phyloP scores from a whole-genome alignment of 2,329 filamentous ascomycete species.

The Neopestalotiopsis clavispora region DNA sequence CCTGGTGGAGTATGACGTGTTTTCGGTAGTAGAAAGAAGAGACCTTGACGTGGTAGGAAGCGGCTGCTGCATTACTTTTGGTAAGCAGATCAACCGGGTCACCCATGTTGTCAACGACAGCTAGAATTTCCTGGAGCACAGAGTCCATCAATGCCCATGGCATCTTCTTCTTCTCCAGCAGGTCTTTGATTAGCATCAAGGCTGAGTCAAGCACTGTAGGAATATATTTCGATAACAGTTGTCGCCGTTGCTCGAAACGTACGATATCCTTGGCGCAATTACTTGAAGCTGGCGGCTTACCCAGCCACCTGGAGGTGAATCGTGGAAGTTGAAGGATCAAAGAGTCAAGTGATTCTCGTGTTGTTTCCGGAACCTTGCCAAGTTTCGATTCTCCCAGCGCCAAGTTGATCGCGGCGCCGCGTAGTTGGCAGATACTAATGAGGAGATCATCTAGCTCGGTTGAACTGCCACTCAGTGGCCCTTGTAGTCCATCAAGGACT shows the following conservation, averaged over 20 bases:
- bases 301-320: constrained; percentile 66
- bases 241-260: constrained; percentile 65
- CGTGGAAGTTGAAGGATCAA: constrained; percentile 64
- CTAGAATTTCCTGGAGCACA: constrained; percentile 59
- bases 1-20: constrained; percentile 53
- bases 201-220: constrained; percentile 64
- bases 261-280: constrained; percentile 61
- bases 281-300: constrained; percentile 57
- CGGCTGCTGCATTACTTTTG: constrained; percentile 35
- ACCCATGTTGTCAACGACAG: constrained; percentile 58
- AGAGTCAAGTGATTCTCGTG: constrained; percentile 51
- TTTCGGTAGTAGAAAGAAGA: constrained; percentile 75
- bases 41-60: constrained; percentile 66
- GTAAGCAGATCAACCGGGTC: constrained; percentile 35
- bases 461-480: constrained; percentile 62
- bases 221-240: constrained; percentile 56
- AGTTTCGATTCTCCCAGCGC: constrained; percentile 38
- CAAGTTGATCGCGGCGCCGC: constrained; percentile 58
- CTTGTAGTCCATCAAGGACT: constrained; percentile 61
- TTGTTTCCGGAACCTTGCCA: constrained; percentile 20
- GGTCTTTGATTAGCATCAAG: constrained; percentile 59
- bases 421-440: constrained; percentile 57
- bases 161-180: constrained; percentile 51
- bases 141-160: constrained; percentile 62
- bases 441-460: constrained; percentile 66